phyloP scores from a whole-genome alignment of 805 yeast genomes.

The Kodamaea restingae region DNA sequence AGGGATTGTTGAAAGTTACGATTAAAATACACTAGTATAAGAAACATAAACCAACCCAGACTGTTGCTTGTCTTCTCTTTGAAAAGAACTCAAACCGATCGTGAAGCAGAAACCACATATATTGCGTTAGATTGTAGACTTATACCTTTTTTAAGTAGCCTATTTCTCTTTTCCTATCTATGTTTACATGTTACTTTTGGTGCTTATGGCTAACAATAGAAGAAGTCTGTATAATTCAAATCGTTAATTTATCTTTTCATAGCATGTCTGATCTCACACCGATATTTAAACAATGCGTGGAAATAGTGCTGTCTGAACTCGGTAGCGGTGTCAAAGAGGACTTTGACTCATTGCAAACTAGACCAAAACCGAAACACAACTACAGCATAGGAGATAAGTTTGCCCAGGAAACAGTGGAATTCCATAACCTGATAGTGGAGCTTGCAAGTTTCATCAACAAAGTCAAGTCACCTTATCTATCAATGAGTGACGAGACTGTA shows the following conservation, averaged over 20 bases:
- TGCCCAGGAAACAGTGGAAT: slow-evolving; percentile 34
- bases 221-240: no score
- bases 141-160: no score
- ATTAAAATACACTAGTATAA: no score
- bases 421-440: slow-evolving; percentile 29
- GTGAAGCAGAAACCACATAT: no score
- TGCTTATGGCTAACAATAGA: no score
- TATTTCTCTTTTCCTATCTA: no score
- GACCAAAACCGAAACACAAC: slow-evolving; percentile 4
- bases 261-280: slow-evolving; percentile 48
- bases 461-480: slow-evolving; percentile 33
- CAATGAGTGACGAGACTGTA: slow-evolving; percentile 17
- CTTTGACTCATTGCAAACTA: slow-evolving; percentile 8
- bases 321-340: slow-evolving; percentile 7
- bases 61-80: no score
- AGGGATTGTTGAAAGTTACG: slow-evolving; percentile 13
- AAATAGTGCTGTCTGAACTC: slow-evolving; percentile 38
- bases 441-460: slow-evolving; percentile 31
- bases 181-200: no score
- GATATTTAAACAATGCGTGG: slow-evolving; percentile 44
- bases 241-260: background rate
- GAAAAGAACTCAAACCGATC: no score
- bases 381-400: slow-evolving; percentile 35
- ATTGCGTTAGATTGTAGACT: no score
- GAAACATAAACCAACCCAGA: no score